Evolutionary conservation across 495 filamentous ascomycete species (phyloP), one percentile per base, ranked within the genome.

Genomic region (Lepraria neglecta): DNA sequence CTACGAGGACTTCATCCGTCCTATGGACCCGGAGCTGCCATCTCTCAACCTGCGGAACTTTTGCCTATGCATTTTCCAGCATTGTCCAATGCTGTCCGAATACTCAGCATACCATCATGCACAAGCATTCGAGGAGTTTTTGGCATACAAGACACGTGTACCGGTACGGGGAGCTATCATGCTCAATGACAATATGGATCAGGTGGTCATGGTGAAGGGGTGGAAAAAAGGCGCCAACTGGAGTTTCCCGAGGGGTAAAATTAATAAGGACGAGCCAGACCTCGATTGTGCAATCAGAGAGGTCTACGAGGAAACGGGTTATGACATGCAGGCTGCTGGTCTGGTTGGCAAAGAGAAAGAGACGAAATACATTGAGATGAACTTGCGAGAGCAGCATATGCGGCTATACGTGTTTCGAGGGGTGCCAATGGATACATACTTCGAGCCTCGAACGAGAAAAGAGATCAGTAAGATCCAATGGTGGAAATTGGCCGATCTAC

Each of bases 1-100:
- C 73, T 98, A 97, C 84, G 95, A 97, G 75, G 94, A 98, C 74
- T 98, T 97, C 70, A 89, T 98, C 73, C 88, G 95, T 42, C 91
- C 91, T 35, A 77, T 92, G 58, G 90, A 96, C 69, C 90, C 91
- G 10, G 78, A 79, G 38, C 76, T 97, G 4, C 95, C 95, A 7
- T 90, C 87, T 2, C 84, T 97, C 73, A 84, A 84, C 42, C 81
- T 97, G 11, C 84, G 88, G 51, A 82, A 77, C 31, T 98, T 98
- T 73, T 89, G 86, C 62, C 75, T 91, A 45, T 85, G 87, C 64
- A 94, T 97, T 64, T 96, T 97, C 70, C 84, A 89, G 59, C 91
- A 95, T 70, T 96, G 92, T 66, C 94, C 94, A 38, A 80, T 95
- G 35, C 84, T 96, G 54, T 87, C 89, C 1, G 78, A 83, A 56